Evolutionary conservation across 306 rosid species (phyloP).

Genomic region (Sphenostylis stenocarpa): DNA sequence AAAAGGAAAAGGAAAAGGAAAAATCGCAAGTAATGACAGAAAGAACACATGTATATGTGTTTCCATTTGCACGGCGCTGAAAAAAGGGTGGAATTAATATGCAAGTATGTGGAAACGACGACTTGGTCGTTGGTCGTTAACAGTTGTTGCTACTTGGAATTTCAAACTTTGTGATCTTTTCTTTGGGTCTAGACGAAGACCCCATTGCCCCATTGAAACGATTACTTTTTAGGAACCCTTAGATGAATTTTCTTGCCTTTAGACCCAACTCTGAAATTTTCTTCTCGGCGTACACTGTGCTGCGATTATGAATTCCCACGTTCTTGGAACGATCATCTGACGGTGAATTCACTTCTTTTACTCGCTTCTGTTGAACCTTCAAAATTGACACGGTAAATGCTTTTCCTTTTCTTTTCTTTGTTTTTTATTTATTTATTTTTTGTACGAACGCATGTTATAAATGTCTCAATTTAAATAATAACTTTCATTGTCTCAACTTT

Average conservation of each 20-base stretch:
- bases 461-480: background rate
- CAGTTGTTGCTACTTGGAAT: constrained; percentile 26
- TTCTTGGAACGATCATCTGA: background rate
- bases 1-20: too few species aligned
- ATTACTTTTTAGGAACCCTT: constrained; percentile 23
- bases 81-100: background rate
- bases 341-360: background rate
- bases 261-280: constrained; percentile 9
- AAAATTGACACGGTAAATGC: background rate
- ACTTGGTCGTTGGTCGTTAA: constrained; percentile 57
- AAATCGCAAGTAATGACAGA: background rate
- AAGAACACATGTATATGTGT: background rate
- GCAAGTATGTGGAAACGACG: constrained; percentile 37
- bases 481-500: background rate
- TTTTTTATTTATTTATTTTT: background rate
- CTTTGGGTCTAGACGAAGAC: constrained; percentile 49
- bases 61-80: constrained; percentile 44
- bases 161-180: constrained; percentile 26
- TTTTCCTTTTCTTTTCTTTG: background rate
- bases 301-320: background rate
- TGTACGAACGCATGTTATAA: background rate
- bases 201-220: constrained; percentile 35
- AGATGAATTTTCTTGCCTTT: constrained; percentile 28
- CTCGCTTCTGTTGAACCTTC: background rate
- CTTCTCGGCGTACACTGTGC: background rate